Conservation (phyloP, 495 filamentous ascomycete species). For the Penicillium ucsense region DNA sequence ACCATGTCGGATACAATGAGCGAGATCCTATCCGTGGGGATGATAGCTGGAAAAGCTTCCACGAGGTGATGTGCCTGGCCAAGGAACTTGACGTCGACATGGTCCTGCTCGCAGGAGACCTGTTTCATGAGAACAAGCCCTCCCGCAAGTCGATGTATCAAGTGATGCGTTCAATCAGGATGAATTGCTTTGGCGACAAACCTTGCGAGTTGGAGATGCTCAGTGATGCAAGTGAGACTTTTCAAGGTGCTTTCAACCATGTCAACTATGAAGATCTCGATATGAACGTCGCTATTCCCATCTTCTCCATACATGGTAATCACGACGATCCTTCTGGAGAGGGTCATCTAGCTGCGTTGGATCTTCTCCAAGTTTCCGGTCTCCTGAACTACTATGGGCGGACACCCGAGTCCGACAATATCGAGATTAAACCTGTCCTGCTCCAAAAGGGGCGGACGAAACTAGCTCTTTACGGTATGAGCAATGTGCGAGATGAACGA, state of each 20-base stretch:
- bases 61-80: slow-evolving; percentile 89
- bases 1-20: slow-evolving; percentile 94
- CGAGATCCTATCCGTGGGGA: slow-evolving; percentile 87
- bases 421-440: slow-evolving; percentile 80
- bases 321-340: slow-evolving; percentile 96
- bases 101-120: slow-evolving; percentile 86
- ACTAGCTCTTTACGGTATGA: slow-evolving; percentile 88
- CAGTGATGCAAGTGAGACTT: slow-evolving; percentile 82
- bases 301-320: slow-evolving; percentile 98
- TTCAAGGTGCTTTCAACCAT: slow-evolving; percentile 75
- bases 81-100: slow-evolving; percentile 88
- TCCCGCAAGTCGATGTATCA: slow-evolving; percentile 95
- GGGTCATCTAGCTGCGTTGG: slow-evolving; percentile 79
- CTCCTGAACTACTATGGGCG: slow-evolving; percentile 94
- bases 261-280: slow-evolving; percentile 98
- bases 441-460: slow-evolving; percentile 93
- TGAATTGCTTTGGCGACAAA: slow-evolving; percentile 90
- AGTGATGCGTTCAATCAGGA: slow-evolving; percentile 84
- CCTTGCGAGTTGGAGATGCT: slow-evolving; percentile 94
- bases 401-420: slow-evolving; percentile 83
- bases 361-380: slow-evolving; percentile 83
- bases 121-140: slow-evolving; percentile 98
- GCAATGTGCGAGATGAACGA: slow-evolving; percentile 92
- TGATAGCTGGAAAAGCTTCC: slow-evolving; percentile 94
- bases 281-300: slow-evolving; percentile 94